phyloP scores from a whole-genome alignment of 192 early-diverging fungal species.

The Dissophora globulifera region DNA sequence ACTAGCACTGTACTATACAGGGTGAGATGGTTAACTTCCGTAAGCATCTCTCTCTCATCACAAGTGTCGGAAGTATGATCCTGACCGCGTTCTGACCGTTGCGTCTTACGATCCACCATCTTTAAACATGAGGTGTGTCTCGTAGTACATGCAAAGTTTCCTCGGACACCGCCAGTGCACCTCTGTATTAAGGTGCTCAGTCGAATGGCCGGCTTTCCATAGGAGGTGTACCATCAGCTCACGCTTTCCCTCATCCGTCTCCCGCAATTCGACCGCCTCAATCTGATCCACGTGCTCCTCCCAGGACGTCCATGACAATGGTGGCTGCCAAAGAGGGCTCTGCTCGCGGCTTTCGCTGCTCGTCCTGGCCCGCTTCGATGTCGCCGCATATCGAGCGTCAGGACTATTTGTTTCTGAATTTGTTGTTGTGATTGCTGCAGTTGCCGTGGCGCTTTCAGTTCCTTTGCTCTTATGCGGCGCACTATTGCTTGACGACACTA shows the following conservation, averaged over 20 bases:
- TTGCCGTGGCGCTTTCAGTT: no score
- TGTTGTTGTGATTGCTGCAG: background rate
- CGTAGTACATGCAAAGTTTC: conserved; percentile 54
- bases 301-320: conserved; percentile 5
- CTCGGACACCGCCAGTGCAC: conserved; percentile 53
- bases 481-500: no score
- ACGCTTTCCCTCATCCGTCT: background rate
- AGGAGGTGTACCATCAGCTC: conserved; percentile 52
- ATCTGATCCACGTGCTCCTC: conserved; percentile 13
- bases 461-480: no score
- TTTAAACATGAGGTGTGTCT: no score
- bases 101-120: no score
- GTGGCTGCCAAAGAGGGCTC: no score
- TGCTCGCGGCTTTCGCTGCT: background rate
- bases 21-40: no score
- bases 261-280: conserved; percentile 5
- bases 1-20: no score
- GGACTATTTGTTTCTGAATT: background rate
- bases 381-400: background rate
- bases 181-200: conserved; percentile 40
- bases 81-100: no score
- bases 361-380: no score
- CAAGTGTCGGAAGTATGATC: no score
- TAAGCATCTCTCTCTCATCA: no score
- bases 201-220: conserved; percentile 54